Base-by-base conservation (phyloP, 257 asterid genomes). In the Forsythia suspensa region DNA sequence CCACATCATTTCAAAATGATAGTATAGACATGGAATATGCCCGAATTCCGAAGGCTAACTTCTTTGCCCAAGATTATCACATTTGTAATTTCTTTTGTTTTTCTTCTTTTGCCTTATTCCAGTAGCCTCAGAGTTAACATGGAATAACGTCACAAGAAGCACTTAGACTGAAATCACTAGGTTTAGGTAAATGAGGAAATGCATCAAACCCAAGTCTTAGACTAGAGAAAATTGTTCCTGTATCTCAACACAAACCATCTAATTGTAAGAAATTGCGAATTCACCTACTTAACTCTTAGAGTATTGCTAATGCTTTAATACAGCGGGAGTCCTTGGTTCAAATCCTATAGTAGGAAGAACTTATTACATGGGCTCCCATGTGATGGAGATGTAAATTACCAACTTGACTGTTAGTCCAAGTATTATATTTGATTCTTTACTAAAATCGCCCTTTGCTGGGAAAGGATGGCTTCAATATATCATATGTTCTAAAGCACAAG, bases 401-500 rank as follows among this genome's bases (percentile, higher is more conserved):
- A 13, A 48, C 57, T 48, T 48, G 57, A 48, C 55, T 0, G 57
- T 13, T 48, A 4, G 20, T 48, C 7, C n/a, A 48, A 48, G 20
- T 1, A 48, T 48, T 48, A 4, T 48, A 48, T 48, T 13, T 48
- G 57, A 48, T 4, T 48, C 13, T 48, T 4, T 48, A 48, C 57
- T 48, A 48, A 44, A 48, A 48, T 48, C 57, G 0, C 57, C 18
- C 4, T 8, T 11, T 43, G 9, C 4, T 9, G 3, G 51, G 51
- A 4, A 29, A 13, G 51, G 3, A 43, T 43, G 11, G 9, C 9
- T 43, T 43, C 13, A 40, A 15, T 37, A 72, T 74, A 74, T 37
- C 10, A 76, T 39, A 44, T 29, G 72, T 48, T 77, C 70, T 63
- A 51, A 75, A 67, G 74, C 29, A n/a, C 46, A 71, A 42, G 74